phyloP scores from a whole-genome alignment of 1,284 basidiomycete genomes.

The Lentinula novae-zelandiae region DNA sequence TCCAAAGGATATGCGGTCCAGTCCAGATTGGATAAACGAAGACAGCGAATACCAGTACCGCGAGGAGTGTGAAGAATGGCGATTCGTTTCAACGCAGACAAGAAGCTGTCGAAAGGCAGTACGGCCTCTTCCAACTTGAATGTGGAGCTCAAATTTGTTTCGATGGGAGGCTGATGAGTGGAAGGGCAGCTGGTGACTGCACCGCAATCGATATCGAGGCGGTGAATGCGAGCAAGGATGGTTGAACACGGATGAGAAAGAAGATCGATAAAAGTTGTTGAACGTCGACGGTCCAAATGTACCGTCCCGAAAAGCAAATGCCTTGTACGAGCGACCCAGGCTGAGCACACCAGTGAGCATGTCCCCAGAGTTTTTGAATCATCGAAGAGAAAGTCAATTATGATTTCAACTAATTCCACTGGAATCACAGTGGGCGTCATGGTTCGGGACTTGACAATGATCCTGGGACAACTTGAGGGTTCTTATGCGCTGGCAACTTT shows the following conservation, averaged over 20 bases:
- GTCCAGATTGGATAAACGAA: not conserved
- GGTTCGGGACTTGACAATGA: not conserved
- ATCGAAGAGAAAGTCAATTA: not conserved
- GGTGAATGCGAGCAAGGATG: not conserved
- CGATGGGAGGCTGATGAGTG: not conserved
- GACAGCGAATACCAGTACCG: not conserved
- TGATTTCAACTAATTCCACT: not conserved
- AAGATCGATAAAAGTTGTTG: not conserved
- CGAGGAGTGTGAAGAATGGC: not conserved
- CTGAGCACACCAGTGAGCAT: slow-evolving; percentile 1
- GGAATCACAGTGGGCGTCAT: not conserved
- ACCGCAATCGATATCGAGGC: not conserved
- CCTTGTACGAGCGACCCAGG: slow-evolving; percentile 1
- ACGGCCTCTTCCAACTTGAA: not conserved
- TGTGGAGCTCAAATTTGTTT: not conserved
- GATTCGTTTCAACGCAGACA: not conserved
- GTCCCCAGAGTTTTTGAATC: not conserved
- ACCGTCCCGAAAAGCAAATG: slow-evolving; percentile 2
- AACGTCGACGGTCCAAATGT: not conserved
- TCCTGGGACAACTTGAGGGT: not conserved
- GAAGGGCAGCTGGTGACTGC: not conserved
- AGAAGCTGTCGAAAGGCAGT: not conserved
- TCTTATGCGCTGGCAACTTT: not conserved
- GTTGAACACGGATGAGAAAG: not conserved
- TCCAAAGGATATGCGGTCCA: not conserved